phyloP scores from a whole-genome alignment of 106 monocot species.

The Gastrodia elata region DNA sequence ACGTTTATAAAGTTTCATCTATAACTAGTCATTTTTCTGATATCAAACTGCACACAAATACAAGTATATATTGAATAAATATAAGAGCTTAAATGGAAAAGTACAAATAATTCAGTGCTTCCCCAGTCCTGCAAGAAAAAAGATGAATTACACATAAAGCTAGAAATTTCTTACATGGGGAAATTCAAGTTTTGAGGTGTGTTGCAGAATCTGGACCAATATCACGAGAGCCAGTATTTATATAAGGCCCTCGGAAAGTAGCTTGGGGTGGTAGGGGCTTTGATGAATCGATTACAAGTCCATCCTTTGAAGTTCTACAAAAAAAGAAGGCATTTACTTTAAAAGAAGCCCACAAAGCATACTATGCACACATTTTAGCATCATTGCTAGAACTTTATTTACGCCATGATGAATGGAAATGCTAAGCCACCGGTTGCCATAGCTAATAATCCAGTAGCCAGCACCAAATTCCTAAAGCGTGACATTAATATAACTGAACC shows the following conservation, averaged over 20 bases:
- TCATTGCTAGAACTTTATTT: slow-evolving; percentile 12
- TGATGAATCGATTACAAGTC: slow-evolving; percentile 76
- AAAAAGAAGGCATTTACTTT: slow-evolving; percentile 1
- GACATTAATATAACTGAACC: slow-evolving; percentile 40
- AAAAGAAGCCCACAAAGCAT: background rate
- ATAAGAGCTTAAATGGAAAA: background rate
- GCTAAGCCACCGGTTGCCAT: slow-evolving; percentile 72
- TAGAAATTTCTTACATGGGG: background rate
- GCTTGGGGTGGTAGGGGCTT: slow-evolving; percentile 96
- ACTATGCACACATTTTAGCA: background rate
- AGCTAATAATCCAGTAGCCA: slow-evolving; percentile 66
- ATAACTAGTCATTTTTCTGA: too few species aligned
- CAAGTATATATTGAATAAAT: background rate
- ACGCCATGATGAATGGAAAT: slow-evolving; percentile 80
- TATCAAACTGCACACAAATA: too few species aligned
- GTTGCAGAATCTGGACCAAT: slow-evolving; percentile 70
- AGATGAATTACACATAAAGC: background rate
- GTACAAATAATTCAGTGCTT: too few species aligned
- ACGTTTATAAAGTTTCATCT: too few species aligned
- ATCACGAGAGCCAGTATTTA: slow-evolving; percentile 90
- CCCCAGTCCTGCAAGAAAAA: background rate
- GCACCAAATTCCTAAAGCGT: slow-evolving; percentile 42
- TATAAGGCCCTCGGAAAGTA: slow-evolving; percentile 87
- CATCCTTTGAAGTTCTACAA: slow-evolving; percentile 63
- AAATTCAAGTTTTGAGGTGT: slow-evolving; percentile 40